These are phyloP conservation scores for Eurotiales sp. DNA, from an alignment of 2,329 filamentous ascomycete species.

Conservation along the genomic window DNA sequence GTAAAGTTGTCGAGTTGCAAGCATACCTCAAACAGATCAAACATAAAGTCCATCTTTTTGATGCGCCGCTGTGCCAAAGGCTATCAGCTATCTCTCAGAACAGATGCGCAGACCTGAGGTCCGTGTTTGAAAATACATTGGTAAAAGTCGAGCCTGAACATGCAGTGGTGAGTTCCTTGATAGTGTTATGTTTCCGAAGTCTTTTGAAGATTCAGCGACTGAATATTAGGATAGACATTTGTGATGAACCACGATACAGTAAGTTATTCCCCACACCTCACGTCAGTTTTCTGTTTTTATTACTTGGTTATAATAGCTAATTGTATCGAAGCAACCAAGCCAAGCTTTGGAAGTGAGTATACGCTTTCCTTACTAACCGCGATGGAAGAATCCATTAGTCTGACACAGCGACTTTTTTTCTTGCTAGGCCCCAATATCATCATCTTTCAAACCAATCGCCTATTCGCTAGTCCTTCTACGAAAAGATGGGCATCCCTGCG, in stretches of 20 bases:
- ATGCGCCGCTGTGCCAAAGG: conserved; percentile 65
- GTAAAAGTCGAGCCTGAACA: conserved; percentile 52
- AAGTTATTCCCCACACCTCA: conserved; percentile 7
- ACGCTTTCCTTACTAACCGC: not conserved
- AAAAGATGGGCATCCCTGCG: conserved; percentile 59
- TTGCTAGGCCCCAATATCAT: conserved; percentile 57
- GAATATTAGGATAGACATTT: conserved; percentile 19
- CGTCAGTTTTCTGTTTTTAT: not conserved
- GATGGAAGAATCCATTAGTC: not conserved
- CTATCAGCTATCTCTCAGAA: conserved; percentile 59
- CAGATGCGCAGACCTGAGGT: conserved; percentile 57
- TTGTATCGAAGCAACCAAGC: conserved; percentile 49
- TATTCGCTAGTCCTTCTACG: conserved; percentile 69
- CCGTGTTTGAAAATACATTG: conserved; percentile 59
- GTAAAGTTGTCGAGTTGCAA: conserved; percentile 53
- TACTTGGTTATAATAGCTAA: not conserved
- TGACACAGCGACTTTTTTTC: not conserved
- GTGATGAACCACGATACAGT: conserved; percentile 27
- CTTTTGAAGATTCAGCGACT: not conserved
- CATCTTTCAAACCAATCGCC: conserved; percentile 67
- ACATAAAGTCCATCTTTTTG: conserved; percentile 60
- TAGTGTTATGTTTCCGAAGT: no score
- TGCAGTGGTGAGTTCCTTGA: conserved; percentile 49
- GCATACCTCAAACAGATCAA: conserved; percentile 58
- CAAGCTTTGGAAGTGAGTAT: conserved; percentile 54